phyloP scores from a whole-genome alignment of 2,329 filamentous ascomycete genomes.

The Massarina eburnea region DNA sequence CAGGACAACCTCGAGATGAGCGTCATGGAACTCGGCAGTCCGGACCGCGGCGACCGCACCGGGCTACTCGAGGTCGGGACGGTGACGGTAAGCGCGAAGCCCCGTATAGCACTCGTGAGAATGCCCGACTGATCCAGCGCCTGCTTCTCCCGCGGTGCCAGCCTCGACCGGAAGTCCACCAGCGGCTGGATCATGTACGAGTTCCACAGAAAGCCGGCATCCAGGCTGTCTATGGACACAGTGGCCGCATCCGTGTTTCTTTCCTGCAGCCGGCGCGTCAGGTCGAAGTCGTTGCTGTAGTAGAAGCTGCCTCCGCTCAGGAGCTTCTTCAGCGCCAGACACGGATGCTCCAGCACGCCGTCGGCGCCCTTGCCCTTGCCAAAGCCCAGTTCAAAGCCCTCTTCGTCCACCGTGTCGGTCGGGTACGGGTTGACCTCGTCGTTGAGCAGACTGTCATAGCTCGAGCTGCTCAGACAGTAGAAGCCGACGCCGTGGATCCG shows the following conservation, averaged over 20 bases:
- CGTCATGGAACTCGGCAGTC: slow-evolving; percentile 80
- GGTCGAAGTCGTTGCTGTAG: slow-evolving; percentile 96
- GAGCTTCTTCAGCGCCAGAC: slow-evolving; percentile 85
- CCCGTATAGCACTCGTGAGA: slow-evolving; percentile 89
- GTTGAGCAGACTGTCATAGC: slow-evolving; percentile 76
- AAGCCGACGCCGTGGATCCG: slow-evolving; percentile 87
- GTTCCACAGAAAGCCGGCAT: slow-evolving; percentile 95
- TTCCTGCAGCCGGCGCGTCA: slow-evolving; percentile 91
- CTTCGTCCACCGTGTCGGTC: slow-evolving; percentile 55
- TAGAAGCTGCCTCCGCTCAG: slow-evolving; percentile 94
- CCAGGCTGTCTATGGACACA: slow-evolving; percentile 89
- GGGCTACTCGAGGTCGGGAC: slow-evolving; percentile 78
- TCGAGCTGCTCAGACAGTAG: slow-evolving; percentile 81
- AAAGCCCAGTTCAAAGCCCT: slow-evolving; percentile 55
- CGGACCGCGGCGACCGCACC: slow-evolving; percentile 64
- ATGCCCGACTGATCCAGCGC: slow-evolving; percentile 85
- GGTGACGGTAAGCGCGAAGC: slow-evolving; percentile 84
- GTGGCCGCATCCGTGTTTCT: slow-evolving; percentile 75
- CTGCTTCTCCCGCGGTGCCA: slow-evolving; percentile 73
- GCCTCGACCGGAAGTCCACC: slow-evolving; percentile 80
- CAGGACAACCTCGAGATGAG: slow-evolving; percentile 92
- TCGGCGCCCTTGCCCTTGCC: slow-evolving; percentile 65
- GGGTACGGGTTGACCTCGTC: slow-evolving; percentile 60
- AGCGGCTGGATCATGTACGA: slow-evolving; percentile 96
- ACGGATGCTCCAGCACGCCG: slow-evolving; percentile 78